Conservation (phyloP, 768 basidiomycete genomes). For the Kwoniella heveanensis region DNA sequence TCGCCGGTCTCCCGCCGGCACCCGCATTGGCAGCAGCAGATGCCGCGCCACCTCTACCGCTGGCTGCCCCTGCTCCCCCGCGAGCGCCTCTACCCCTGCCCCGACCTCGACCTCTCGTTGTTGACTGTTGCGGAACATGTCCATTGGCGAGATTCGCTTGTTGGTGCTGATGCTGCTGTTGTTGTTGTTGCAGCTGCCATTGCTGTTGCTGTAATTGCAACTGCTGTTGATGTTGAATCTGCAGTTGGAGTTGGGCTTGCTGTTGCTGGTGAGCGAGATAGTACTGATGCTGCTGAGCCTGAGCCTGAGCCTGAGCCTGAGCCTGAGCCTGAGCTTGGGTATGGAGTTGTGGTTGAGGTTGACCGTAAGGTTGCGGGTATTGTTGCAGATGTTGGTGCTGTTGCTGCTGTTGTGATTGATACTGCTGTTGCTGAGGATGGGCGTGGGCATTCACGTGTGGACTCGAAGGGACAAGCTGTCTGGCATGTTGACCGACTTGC, state of each 20-base stretch:
- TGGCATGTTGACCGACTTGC: not conserved
- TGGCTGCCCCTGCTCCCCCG: slow-evolving; percentile 1
- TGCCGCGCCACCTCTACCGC: not conserved
- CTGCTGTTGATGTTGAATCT: slow-evolving; percentile 1
- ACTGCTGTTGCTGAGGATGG: slow-evolving; percentile 3
- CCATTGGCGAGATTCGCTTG: not conserved
- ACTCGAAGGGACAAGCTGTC: not conserved
- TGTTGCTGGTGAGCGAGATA: not conserved
- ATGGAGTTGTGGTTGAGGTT: not conserved
- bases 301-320: not conserved
- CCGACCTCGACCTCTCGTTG: not conserved
- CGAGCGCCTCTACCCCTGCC: slow-evolving; percentile 5
- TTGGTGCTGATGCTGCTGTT: not conserved
- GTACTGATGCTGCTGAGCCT: slow-evolving; percentile 1
- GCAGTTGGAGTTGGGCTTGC: not conserved
- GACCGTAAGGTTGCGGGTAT: slow-evolving; percentile 2
- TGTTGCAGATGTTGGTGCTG: not conserved
- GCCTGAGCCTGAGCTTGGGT: not conserved
- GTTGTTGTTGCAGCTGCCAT: not conserved
- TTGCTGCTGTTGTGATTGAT: not conserved
- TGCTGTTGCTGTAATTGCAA: slow-evolving; percentile 2
- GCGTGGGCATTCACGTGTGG: not conserved
- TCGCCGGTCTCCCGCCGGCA: slow-evolving; percentile 2
- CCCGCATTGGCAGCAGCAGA: not conserved
- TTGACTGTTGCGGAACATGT: not conserved